phyloP scores from a whole-genome alignment of 192 early-diverging fungal genomes.

The Lobosporangium transversale region DNA sequence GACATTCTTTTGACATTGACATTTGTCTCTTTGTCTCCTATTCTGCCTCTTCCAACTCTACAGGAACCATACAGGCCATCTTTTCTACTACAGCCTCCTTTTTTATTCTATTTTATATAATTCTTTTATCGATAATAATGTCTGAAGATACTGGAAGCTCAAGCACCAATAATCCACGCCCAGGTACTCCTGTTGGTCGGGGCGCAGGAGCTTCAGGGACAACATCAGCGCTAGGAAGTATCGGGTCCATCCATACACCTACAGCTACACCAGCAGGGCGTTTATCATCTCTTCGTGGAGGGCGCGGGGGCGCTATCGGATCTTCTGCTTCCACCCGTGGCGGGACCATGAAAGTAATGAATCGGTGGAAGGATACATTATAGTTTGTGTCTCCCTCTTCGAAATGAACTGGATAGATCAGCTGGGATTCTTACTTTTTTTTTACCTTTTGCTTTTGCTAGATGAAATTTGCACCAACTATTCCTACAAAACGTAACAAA shows the following conservation, averaged over 20 bases:
- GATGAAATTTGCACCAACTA: slow-evolving; percentile 70
- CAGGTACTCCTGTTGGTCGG: not conserved
- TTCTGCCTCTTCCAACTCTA: too few relatives aligned
- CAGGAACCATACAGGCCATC: too few relatives aligned
- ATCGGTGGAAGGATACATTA: not conserved
- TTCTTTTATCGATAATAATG: too few relatives aligned
- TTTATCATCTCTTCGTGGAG: slow-evolving; percentile 39
- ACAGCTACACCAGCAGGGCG: slow-evolving; percentile 42
- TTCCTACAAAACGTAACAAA: slow-evolving; percentile 66
- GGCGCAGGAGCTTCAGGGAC: not conserved
- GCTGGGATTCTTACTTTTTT: not conserved
- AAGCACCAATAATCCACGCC: slow-evolving; percentile 14
- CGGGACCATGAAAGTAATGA: slow-evolving; percentile 54
- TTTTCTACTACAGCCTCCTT: not conserved
- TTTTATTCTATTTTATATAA: too few relatives aligned
- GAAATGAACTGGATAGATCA: not conserved
- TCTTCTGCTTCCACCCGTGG: slow-evolving; percentile 43
- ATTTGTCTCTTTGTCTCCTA: too few relatives aligned
- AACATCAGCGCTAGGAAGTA: slow-evolving; percentile 24
- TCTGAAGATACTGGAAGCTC: slow-evolving; percentile 40
- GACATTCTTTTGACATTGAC: too few relatives aligned
- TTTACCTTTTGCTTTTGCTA: slow-evolving; percentile 13
- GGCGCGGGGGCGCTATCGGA: slow-evolving; percentile 21
- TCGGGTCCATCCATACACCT: slow-evolving; percentile 43
- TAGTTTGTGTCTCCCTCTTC: not conserved